A percentile compares a stretch with the other conserved stretches of the same genome.
These are phyloP conservation scores for Penicillium flavigenum DNA, from an alignment of 495 filamentous ascomycete species.

Conservation along the genomic window DNA sequence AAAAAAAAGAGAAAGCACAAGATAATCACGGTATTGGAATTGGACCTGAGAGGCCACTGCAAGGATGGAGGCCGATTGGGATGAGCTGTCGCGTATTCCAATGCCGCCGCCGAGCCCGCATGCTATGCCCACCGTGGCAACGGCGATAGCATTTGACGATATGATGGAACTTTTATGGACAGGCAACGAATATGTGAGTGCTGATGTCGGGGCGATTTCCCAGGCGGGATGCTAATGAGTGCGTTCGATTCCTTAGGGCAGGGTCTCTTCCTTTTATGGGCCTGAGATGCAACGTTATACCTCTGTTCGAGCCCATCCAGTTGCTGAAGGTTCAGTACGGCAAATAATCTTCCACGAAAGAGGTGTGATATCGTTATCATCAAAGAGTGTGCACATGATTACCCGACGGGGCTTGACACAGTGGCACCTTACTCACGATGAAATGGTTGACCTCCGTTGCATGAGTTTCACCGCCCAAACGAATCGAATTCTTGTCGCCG, in stretches of 20 bases:
- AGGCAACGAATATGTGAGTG: constrained; percentile 80
- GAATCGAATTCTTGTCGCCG: constrained; percentile 82
- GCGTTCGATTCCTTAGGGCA: constrained; percentile 55
- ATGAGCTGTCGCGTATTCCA: constrained; percentile 67
- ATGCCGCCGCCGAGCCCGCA: constrained; percentile 65
- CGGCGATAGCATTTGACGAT: constrained; percentile 81
- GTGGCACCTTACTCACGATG: constrained; percentile 78
- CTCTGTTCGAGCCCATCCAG: constrained; percentile 68
- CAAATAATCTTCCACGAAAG: constrained; percentile 85
- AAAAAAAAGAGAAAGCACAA: neutral
- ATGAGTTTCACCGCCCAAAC: constrained; percentile 92
- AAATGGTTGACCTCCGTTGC: constrained; percentile 80
- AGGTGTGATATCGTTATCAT: constrained; percentile 76
- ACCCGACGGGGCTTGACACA: constrained; percentile 72
- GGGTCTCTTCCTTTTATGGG: constrained; percentile 81
- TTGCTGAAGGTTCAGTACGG: constrained; percentile 66
- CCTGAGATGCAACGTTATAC: constrained; percentile 77
- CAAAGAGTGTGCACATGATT: constrained; percentile 81
- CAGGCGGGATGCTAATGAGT: constrained; percentile 3
- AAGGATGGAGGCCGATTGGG: constrained; percentile 51
- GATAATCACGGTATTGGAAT: constrained; percentile 6
- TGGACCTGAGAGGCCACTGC: constrained; percentile 20
- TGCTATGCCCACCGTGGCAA: constrained; percentile 61
- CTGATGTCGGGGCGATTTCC: neutral
- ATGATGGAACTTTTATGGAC: constrained; percentile 87